Percentiles rank a stretch among this genome's conserved stretches.
These are phyloP conservation scores for Mycosphaerella arachidis DNA, from an alignment of 2,329 filamentous ascomycete genomes.

Conservation along the genomic window DNA sequence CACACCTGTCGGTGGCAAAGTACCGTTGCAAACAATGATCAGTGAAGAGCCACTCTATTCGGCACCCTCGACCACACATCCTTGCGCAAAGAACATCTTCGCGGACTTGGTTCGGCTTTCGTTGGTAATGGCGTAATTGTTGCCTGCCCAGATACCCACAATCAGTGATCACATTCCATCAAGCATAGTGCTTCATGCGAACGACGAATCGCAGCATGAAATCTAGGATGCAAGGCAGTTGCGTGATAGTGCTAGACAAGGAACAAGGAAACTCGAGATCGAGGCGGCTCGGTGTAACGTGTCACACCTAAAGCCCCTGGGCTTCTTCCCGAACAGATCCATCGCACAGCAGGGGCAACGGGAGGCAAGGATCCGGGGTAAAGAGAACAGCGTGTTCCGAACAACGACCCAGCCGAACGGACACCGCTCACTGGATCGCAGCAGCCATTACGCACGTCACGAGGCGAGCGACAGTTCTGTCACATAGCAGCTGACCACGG, in stretches of 20 bases:
- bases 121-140: constrained; percentile 89
- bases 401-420: neutral
- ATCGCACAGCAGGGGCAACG: neutral
- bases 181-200: constrained; percentile 3
- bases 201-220: constrained; percentile 1
- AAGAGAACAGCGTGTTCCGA: constrained; percentile 1
- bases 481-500: constrained; percentile 14
- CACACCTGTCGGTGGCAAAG: neutral
- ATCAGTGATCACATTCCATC: constrained; percentile 6
- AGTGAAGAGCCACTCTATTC: neutral
- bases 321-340: neutral
- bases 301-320: constrained; percentile 6
- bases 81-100: constrained; percentile 88
- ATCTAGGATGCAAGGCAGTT: neutral
- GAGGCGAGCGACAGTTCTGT: constrained; percentile 25
- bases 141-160: constrained; percentile 55
- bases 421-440: neutral
- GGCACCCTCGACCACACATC: constrained; percentile 53
- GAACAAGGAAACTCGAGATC: neutral
- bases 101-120: constrained; percentile 62
- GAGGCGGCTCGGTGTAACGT: constrained; percentile 18
- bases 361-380: constrained; percentile 3
- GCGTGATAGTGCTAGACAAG: neutral
- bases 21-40: neutral
- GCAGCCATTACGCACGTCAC: constrained; percentile 10